Conservation (phyloP, 1,139 yeast genomes). For the Zygoascus sp. region DNA sequence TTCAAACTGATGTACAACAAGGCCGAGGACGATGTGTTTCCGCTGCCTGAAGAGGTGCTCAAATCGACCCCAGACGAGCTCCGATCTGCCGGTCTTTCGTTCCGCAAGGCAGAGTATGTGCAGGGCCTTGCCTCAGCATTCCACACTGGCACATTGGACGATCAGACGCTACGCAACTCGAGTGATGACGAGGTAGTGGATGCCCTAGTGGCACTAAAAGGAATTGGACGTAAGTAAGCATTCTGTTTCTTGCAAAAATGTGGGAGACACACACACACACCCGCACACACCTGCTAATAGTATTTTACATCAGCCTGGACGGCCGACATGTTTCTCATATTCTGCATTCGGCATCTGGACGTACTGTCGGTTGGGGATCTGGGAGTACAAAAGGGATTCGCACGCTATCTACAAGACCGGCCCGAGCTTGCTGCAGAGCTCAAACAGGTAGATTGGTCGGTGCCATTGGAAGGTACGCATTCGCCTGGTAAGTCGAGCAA, state of each 20-base stretch:
- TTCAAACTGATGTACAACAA: constrained; percentile 34
- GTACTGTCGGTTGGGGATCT: constrained; percentile 76
- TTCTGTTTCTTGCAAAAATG: not conserved
- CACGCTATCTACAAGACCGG: constrained; percentile 54
- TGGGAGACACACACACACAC: not conserved
- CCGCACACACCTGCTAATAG: too few relatives aligned
- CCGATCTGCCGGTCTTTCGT: constrained; percentile 65
- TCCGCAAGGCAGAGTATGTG: constrained; percentile 61
- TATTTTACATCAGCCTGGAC: too few relatives aligned
- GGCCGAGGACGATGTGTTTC: constrained; percentile 36
- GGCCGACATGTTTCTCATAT: constrained; percentile 79
- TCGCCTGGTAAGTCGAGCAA: constrained; percentile 33
- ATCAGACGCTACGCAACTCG: constrained; percentile 37
- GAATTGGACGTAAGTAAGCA: constrained; percentile 54
- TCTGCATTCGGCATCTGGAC: constrained; percentile 61
- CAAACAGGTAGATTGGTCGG: constrained; percentile 33
- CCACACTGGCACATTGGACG: constrained; percentile 40
- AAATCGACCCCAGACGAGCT: constrained; percentile 45
- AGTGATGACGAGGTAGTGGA: constrained; percentile 49
- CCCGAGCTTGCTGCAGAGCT: constrained; percentile 48
- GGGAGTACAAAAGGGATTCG: constrained; percentile 79
- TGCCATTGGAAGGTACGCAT: constrained; percentile 19
- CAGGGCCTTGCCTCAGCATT: constrained; percentile 59
- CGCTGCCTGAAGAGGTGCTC: constrained; percentile 50
- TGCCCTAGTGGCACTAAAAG: constrained; percentile 60